Percentiles rank a stretch among this genome's conserved stretches.
Evolutionary conservation across 192 early-diverging fungal species (phyloP).

Genomic region (Backusella mclennaniae): DNA sequence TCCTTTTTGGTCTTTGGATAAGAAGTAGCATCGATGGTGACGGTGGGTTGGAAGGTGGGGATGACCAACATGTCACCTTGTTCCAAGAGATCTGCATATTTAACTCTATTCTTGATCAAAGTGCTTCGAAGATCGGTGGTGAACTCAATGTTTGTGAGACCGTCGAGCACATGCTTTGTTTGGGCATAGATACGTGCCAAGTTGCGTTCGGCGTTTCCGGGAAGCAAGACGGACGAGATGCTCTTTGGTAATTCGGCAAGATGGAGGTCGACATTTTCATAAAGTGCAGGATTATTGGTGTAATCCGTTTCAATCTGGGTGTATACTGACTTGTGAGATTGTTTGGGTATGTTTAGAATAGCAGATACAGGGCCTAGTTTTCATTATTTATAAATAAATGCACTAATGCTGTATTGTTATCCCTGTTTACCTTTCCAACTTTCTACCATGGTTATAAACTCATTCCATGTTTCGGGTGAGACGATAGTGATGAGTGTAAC

Average conservation of each 20-base stretch:
- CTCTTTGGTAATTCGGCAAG: slow-evolving; percentile 30
- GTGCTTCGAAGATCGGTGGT: slow-evolving; percentile 36
- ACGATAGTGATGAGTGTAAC: slow-evolving; percentile 47
- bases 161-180: slow-evolving; percentile 45
- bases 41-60: slow-evolving; percentile 42
- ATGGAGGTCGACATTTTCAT: slow-evolving; percentile 48
- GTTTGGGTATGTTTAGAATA: slow-evolving; percentile 40
- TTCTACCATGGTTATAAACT: slow-evolving; percentile 42
- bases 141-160: slow-evolving; percentile 41
- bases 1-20: slow-evolving; percentile 36
- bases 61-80: slow-evolving; percentile 50
- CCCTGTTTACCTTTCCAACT: slow-evolving; percentile 44
- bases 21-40: slow-evolving; percentile 14
- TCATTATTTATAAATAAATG: neutral
- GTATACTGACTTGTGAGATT: slow-evolving; percentile 1
- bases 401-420: no score
- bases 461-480: slow-evolving; percentile 38
- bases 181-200: slow-evolving; percentile 50
- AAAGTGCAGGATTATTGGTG: neutral
- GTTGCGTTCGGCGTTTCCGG: slow-evolving; percentile 48
- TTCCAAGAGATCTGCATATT: slow-evolving; percentile 32
- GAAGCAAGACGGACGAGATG: neutral
- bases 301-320: slow-evolving; percentile 6
- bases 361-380: slow-evolving; percentile 53
- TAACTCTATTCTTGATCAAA: slow-evolving; percentile 31